Evolutionary conservation across 352 stramenopile genomes (phyloP).

Genomic region (Phytophthora hybrid): DNA sequence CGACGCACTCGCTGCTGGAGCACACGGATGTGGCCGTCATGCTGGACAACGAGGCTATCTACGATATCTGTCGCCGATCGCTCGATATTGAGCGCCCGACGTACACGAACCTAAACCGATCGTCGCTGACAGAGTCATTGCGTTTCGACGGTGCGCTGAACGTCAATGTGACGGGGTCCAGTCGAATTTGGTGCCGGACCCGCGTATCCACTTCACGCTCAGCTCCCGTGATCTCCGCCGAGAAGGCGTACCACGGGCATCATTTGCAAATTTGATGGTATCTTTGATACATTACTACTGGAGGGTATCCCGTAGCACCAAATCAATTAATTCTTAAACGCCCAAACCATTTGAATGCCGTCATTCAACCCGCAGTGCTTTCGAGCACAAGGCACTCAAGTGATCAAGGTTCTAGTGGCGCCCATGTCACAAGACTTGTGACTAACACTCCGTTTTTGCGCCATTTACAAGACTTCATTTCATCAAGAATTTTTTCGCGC

Average conservation of each 20-base stretch:
- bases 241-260: conserved; percentile 97
- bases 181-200: conserved; percentile 98
- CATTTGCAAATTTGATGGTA: no score
- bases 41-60: conserved; percentile 91
- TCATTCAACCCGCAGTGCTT: no score
- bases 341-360: no score
- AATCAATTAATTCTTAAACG: no score
- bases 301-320: no score
- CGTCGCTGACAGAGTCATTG: conserved; percentile 95
- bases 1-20: conserved; percentile 95
- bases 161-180: conserved; percentile 97
- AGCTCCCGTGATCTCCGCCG: conserved; percentile 96
- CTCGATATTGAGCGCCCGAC: conserved; percentile 96
- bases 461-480: no score
- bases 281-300: no score
- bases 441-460: no score
- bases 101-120: conserved; percentile 98
- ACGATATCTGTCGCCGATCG: conserved; percentile 97
- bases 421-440: no score
- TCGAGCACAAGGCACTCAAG: no score
- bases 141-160: conserved; percentile 98
- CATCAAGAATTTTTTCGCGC: no score
- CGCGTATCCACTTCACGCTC: conserved; percentile 99
- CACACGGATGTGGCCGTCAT: conserved; percentile 93
- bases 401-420: no score